Conservation (phyloP, 2,329 filamentous ascomycete genomes). For the Beauveria sp. region DNA sequence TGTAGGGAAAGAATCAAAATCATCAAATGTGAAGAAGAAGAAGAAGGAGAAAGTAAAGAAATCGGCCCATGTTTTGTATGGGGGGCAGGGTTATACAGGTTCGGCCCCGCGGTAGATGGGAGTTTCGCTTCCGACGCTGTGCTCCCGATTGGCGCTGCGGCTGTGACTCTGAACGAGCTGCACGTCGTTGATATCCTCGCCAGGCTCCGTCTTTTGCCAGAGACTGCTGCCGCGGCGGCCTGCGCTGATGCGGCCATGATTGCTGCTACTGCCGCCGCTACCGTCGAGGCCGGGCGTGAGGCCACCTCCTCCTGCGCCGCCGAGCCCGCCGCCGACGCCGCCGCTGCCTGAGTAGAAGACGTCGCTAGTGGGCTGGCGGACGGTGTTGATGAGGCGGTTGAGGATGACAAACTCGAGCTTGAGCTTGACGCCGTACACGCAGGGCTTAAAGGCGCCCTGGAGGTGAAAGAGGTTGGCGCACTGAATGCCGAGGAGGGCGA, state of each 20-base stretch:
- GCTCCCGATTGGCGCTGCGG: neutral
- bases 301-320: neutral
- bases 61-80: neutral
- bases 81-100: neutral
- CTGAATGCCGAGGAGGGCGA: conserved; percentile 31
- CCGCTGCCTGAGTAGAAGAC: conserved; percentile 3
- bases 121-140: neutral
- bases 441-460: conserved; percentile 29
- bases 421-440: conserved; percentile 31
- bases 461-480: conserved; percentile 28
- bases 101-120: conserved; percentile 1
- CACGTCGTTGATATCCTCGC: neutral
- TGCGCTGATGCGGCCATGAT: too few relatives aligned
- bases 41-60: neutral
- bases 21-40: neutral
- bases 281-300: neutral
- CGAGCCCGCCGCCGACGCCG: neutral
- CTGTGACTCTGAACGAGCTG: neutral
- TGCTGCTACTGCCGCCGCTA: neutral
- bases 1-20: too few relatives aligned
- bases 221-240: neutral
- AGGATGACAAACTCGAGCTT: conserved; percentile 34
- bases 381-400: conserved; percentile 28
- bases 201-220: conserved; percentile 2
- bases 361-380: conserved; percentile 9